Conservation (phyloP, 139 green algal genomes). For the Trebouxia sp. region DNA sequence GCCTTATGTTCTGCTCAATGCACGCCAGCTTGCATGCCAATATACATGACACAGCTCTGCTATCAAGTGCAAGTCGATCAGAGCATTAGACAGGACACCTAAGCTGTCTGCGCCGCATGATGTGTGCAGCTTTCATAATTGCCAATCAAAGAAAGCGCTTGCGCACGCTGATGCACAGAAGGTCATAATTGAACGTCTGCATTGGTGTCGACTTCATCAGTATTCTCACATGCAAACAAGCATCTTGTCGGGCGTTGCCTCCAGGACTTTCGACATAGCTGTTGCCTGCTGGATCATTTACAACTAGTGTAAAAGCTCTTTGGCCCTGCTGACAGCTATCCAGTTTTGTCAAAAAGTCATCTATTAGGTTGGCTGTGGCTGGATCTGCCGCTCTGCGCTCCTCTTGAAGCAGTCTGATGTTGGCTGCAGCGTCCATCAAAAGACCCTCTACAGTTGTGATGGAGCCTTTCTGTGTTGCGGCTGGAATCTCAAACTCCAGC, state of each 20-base stretch:
- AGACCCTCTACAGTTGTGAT: slow-evolving; percentile 68
- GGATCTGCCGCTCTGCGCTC: slow-evolving; percentile 45
- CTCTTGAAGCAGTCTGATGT: slow-evolving; percentile 49
- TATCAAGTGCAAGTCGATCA: no score
- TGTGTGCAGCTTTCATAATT: background rate
- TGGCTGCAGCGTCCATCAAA: slow-evolving; percentile 40
- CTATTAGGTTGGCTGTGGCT: slow-evolving; percentile 45
- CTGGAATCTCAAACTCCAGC: slow-evolving; percentile 73
- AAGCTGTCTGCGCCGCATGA: background rate
- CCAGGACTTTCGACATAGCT: slow-evolving; percentile 51
- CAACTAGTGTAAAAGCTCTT: slow-evolving; percentile 56
- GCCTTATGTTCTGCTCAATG: no score
- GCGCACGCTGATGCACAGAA: no score
- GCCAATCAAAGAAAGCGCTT: background rate
- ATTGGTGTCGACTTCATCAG: no score
- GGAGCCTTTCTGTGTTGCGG: slow-evolving; percentile 50
- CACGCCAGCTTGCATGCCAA: no score
- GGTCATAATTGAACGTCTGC: no score
- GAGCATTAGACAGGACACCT: no score
- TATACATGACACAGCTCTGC: no score
- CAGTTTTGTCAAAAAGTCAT: slow-evolving; percentile 53
- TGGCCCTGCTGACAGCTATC: slow-evolving; percentile 48
- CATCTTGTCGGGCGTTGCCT: slow-evolving; percentile 34
- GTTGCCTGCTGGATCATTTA: slow-evolving; percentile 70
- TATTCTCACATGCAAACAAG: slow-evolving; percentile 4